A percentile compares a stretch with the other conserved stretches of the same genome.
phyloP scores from a whole-genome alignment of 768 basidiomycete species.

The Gautieria morchelliformis region DNA sequence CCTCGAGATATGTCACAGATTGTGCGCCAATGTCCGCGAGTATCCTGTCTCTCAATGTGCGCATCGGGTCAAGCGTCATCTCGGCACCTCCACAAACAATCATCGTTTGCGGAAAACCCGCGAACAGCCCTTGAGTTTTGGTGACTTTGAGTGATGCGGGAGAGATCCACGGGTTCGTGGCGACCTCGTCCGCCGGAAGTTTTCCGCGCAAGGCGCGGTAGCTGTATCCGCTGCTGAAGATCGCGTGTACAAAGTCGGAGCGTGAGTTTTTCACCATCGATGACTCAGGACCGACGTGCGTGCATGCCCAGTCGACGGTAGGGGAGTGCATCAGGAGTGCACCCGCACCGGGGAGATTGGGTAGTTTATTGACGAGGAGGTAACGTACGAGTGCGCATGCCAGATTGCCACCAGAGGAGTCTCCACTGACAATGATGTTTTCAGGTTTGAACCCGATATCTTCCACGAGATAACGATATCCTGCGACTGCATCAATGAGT shows the following conservation, averaged over 20 bases:
- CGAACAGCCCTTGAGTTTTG: constrained; percentile 7
- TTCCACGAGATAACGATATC: constrained; percentile 9
- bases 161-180: constrained; percentile 46
- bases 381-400: constrained; percentile 54
- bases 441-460: constrained; percentile 37
- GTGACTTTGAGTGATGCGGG: constrained; percentile 32
- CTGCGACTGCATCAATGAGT: constrained; percentile 12
- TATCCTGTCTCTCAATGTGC: constrained; percentile 17
- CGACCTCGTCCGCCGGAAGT: constrained; percentile 35
- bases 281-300: constrained; percentile 29
- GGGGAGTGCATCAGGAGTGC: constrained; percentile 47
- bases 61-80: constrained; percentile 19
- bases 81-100: constrained; percentile 21
- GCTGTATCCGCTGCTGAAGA: constrained; percentile 9
- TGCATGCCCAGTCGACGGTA: constrained; percentile 38
- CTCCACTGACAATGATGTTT: constrained; percentile 59
- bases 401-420: constrained; percentile 74
- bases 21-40: constrained; percentile 15
- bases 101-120: constrained; percentile 21
- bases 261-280: constrained; percentile 19
- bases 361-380: constrained; percentile 26
- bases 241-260: constrained; percentile 17
- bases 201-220: constrained; percentile 37
- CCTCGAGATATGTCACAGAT: background rate
- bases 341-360: constrained; percentile 30